phyloP scores from a whole-genome alignment of 352 stramenopile genomes.

The Phytophthora tubulina region DNA sequence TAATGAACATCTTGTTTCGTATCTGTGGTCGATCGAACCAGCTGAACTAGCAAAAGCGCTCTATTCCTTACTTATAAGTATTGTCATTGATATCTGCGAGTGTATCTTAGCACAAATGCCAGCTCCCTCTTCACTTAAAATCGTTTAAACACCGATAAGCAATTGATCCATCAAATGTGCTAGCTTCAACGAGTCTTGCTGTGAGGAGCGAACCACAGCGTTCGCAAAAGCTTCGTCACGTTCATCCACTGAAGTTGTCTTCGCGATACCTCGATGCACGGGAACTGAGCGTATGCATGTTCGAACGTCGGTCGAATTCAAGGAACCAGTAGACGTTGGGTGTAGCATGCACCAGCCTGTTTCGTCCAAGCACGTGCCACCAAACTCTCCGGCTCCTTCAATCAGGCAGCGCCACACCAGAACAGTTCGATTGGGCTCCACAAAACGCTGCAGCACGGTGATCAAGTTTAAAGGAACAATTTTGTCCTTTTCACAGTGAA shows the following conservation, averaged over 20 bases:
- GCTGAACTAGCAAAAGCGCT: no score
- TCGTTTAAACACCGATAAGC: constrained; percentile 1
- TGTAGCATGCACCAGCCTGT: constrained; percentile 27
- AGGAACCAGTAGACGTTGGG: not conserved
- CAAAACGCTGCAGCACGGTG: constrained; percentile 8
- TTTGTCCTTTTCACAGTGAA: constrained; percentile 6
- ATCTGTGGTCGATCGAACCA: no score
- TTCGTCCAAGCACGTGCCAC: constrained; percentile 12
- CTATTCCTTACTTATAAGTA: no score
- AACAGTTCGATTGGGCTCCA: constrained; percentile 19
- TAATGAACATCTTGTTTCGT: no score
- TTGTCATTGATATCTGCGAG: no score
- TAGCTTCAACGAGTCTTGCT: constrained; percentile 12
- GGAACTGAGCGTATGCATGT: constrained; percentile 21
- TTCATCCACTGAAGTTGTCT: not conserved
- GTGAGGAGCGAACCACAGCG: constrained; percentile 7
- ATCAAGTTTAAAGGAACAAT: constrained; percentile 13
- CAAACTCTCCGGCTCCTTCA: constrained; percentile 21
- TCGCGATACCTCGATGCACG: not conserved
- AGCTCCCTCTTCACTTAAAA: no score
- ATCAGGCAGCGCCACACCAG: constrained; percentile 27
- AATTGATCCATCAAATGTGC: constrained; percentile 20
- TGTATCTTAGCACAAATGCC: no score
- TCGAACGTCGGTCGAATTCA: constrained; percentile 15
- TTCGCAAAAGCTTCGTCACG: constrained; percentile 7